Conservation (phyloP, 73 alveolate genomes). For the Effrenium voratum region DNA sequence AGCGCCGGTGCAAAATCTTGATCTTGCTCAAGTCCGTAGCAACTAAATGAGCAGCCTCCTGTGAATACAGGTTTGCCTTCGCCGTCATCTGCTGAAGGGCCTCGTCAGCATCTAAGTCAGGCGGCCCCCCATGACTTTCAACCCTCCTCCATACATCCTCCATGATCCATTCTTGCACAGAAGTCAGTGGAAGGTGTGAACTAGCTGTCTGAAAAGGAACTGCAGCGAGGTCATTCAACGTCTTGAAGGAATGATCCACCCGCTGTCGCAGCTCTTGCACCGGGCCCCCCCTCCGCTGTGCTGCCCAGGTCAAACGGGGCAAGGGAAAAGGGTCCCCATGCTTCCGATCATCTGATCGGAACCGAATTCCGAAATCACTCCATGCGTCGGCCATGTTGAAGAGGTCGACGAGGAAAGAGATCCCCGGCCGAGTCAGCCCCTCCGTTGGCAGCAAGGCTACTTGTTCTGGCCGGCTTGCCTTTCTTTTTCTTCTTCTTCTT, state of each 20-base stretch:
- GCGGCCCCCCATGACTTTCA: background rate
- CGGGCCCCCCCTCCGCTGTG: background rate
- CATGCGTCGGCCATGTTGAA: background rate
- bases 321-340: constrained; percentile 72
- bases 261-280: constrained; percentile 36
- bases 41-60: constrained; percentile 23
- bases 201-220: background rate
- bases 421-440: background rate
- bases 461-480: background rate
- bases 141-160: constrained; percentile 42
- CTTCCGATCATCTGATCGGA: background rate
- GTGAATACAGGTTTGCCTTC: constrained; percentile 5
- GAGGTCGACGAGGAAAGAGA: background rate
- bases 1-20: background rate
- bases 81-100: background rate
- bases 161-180: background rate
- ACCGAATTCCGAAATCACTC: background rate
- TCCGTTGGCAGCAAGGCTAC: background rate
- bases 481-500: background rate
- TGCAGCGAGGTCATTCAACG: constrained; percentile 44
- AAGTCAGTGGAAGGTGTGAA: background rate
- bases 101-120: background rate
- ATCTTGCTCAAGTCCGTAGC: constrained; percentile 6
- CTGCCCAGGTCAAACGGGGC: background rate
- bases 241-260: background rate